phyloP scores from a whole-genome alignment of 495 filamentous ascomycete species.

The Trypethelium eluteriae region DNA sequence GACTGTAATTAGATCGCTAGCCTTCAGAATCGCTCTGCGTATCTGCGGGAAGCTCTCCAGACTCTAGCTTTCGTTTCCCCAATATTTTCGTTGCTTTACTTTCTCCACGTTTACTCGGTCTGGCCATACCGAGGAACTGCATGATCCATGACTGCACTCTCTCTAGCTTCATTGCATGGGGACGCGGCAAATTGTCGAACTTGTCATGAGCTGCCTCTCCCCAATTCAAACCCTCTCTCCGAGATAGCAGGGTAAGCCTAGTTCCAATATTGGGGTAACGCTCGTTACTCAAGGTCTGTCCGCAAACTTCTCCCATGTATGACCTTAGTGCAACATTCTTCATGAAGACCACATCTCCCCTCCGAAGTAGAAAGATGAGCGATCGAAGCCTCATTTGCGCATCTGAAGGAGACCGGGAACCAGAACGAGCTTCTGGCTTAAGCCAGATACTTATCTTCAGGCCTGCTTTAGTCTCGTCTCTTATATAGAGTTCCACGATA shows the following conservation, averaged over 20 bases:
- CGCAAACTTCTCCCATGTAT: slow-evolving; percentile 69
- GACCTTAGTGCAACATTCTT: slow-evolving; percentile 67
- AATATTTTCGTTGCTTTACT: slow-evolving; percentile 1
- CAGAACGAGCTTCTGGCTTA: slow-evolving; percentile 19
- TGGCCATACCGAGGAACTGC: slow-evolving; percentile 27
- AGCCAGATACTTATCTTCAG: slow-evolving; percentile 86
- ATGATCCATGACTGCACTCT: slow-evolving; percentile 1
- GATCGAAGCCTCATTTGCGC: slow-evolving; percentile 27
- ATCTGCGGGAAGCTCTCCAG: not conserved
- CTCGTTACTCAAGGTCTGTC: slow-evolving; percentile 42
- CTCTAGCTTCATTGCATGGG: not conserved
- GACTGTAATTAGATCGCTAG: not conserved
- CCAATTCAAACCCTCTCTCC: slow-evolving; percentile 28
- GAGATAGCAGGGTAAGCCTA: slow-evolving; percentile 59
- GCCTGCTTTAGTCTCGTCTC: slow-evolving; percentile 75
- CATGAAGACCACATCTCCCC: slow-evolving; percentile 66
- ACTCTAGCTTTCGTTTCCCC: not conserved
- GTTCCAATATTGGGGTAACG: slow-evolving; percentile 64
- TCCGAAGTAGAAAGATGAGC: slow-evolving; percentile 46
- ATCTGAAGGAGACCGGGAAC: slow-evolving; percentile 10
- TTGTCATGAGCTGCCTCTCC: slow-evolving; percentile 22
- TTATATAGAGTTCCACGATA: slow-evolving; percentile 71
- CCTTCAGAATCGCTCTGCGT: slow-evolving; percentile 12
- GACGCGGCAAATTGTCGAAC: not conserved
- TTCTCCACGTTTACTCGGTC: slow-evolving; percentile 14